phyloP scores from a whole-genome alignment of 169 alveolate species.

The Hammondia hammondi region DNA sequence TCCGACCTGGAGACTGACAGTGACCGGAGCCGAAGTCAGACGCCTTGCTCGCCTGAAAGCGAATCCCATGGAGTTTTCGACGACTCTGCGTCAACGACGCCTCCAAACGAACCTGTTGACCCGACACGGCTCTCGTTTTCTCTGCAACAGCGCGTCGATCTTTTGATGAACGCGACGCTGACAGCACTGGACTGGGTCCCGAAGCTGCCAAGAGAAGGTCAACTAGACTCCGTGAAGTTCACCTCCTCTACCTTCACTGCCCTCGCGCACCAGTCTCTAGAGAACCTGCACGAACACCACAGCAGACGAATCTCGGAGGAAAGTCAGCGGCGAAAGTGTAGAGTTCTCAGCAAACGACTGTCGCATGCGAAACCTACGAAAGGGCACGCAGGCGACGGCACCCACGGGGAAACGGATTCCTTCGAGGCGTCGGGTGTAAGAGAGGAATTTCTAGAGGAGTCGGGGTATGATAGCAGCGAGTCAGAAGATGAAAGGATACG shows the following conservation, averaged over 20 bases:
- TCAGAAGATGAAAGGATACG: not conserved
- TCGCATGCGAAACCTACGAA: not conserved
- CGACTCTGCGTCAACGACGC: not conserved
- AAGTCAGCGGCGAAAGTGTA: not conserved
- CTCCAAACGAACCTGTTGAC: not conserved
- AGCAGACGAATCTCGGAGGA: not conserved
- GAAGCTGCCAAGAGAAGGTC: not conserved
- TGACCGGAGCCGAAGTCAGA: too few relatives aligned
- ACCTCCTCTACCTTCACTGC: not conserved
- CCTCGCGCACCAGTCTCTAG: not conserved
- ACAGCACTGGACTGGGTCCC: not conserved
- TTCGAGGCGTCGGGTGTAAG: too few relatives aligned
- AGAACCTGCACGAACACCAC: not conserved
- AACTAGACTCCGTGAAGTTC: not conserved
- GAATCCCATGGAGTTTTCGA: too few relatives aligned
- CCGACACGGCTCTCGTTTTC: not conserved
- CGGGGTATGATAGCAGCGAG: too few relatives aligned
- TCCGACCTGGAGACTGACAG: not conserved
- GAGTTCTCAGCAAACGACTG: not conserved
- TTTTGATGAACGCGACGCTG: not conserved
- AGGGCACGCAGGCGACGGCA: not conserved
- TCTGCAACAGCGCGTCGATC: conserved; percentile 10
- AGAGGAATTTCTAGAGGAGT: too few relatives aligned
- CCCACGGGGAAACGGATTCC: not conserved
- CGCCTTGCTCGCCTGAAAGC: too few relatives aligned